A percentile compares a stretch with the other conserved stretches of the same genome.
Evolutionary conservation across 169 alveolate genomes (phyloP).

Genomic region (Plasmodium gaboni): DNA sequence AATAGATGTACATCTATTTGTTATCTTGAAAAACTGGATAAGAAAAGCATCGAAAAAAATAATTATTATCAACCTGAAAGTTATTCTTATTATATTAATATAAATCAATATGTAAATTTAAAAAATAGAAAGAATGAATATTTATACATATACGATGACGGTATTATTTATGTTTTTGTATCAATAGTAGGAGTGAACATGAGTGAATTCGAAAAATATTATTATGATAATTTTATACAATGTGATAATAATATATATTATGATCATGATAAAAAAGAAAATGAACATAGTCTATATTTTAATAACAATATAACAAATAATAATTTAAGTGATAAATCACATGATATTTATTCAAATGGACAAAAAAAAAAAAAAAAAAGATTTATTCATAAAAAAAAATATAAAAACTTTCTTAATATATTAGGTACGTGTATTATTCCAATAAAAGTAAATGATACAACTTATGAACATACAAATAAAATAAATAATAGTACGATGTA

Average conservation of each 20-base stretch:
- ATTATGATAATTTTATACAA: not conserved
- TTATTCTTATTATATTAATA: slow-evolving; percentile 17
- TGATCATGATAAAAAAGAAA: not conserved
- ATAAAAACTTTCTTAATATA: slow-evolving; percentile 29
- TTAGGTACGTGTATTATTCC: slow-evolving; percentile 63
- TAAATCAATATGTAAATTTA: slow-evolving; percentile 43
- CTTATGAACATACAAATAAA: not conserved
- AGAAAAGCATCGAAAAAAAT: slow-evolving; percentile 9
- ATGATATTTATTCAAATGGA: not conserved
- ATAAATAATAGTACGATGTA: slow-evolving; percentile 6
- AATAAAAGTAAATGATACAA: slow-evolving; percentile 8
- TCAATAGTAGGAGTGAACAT: slow-evolving; percentile 48
- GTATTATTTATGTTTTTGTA: slow-evolving; percentile 43
- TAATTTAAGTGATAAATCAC: too few species aligned
- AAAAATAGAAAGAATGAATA: slow-evolving; percentile 53
- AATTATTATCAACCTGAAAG: not conserved
- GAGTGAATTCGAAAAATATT: slow-evolving; percentile 18
- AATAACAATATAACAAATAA: too few species aligned
- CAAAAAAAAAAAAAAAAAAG: not conserved
- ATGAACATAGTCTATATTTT: not conserved
- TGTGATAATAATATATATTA: not conserved
- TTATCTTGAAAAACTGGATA: slow-evolving; percentile 12
- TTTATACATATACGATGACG: slow-evolving; percentile 23
- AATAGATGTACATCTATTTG: slow-evolving; percentile 60
- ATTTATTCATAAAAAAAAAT: slow-evolving; percentile 13